Conservation (phyloP, 2,329 filamentous ascomycete species). For the Neocucurbitaria cava region DNA sequence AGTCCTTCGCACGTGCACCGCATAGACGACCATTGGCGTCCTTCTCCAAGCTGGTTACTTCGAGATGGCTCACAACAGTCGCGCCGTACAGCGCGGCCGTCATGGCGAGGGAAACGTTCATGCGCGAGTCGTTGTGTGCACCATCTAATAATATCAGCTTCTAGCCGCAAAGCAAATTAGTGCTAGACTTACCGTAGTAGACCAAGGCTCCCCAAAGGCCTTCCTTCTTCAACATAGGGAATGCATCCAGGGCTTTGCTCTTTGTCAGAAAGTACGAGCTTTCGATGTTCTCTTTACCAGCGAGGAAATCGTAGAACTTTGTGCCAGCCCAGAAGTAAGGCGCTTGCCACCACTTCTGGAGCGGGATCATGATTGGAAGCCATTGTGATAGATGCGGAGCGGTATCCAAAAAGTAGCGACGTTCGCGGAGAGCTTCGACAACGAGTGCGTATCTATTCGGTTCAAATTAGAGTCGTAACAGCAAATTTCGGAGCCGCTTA, state of each 20-base stretch:
- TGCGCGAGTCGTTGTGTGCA: slow-evolving; percentile 88
- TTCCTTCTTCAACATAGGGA: slow-evolving; percentile 85
- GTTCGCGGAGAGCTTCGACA: slow-evolving; percentile 80
- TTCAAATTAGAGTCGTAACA: background rate
- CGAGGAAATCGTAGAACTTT: slow-evolving; percentile 85
- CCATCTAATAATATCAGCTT: slow-evolving; percentile 65
- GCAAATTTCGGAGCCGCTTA: slow-evolving; percentile 42
- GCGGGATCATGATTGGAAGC: slow-evolving; percentile 82
- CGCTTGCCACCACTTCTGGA: slow-evolving; percentile 84
- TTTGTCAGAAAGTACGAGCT: slow-evolving; percentile 87
- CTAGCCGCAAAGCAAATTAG: background rate
- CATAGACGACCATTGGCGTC: slow-evolving; percentile 74
- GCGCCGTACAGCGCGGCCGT: slow-evolving; percentile 86
- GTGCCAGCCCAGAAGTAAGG: slow-evolving; percentile 81
- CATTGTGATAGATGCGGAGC: slow-evolving; percentile 82
- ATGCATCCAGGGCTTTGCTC: slow-evolving; percentile 84
- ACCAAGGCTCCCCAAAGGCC: slow-evolving; percentile 82
- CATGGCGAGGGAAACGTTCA: slow-evolving; percentile 89
- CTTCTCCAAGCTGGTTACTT: slow-evolving; percentile 79
- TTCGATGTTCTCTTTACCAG: slow-evolving; percentile 86
- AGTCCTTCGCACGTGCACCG: slow-evolving; percentile 76
- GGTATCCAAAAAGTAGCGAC: slow-evolving; percentile 82
- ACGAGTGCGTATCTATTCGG: slow-evolving; percentile 69
- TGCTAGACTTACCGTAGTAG: slow-evolving; percentile 70
- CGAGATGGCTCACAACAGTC: slow-evolving; percentile 82